Evolutionary conservation across 441 rosid genomes (phyloP).

Genomic region (Erodium trifolium): DNA sequence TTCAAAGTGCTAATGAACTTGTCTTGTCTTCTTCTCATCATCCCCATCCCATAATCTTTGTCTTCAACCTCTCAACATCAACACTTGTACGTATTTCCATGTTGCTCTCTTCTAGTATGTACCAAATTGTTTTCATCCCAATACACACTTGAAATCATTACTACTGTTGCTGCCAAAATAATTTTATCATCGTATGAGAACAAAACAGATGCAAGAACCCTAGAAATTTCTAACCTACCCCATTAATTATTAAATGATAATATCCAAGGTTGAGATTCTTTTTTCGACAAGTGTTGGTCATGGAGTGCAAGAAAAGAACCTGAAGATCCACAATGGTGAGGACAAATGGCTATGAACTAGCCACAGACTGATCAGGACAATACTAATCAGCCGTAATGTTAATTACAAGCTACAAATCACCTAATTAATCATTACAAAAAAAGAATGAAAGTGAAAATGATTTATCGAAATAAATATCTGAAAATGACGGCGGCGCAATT

Average conservation of each 20-base stretch:
- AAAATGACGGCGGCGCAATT: background rate
- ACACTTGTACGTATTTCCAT: too few species aligned
- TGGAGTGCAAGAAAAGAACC: background rate
- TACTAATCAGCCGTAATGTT: too few species aligned
- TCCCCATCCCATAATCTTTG: background rate
- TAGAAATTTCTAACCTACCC: background rate
- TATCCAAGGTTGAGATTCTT: background rate
- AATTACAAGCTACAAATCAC: too few species aligned
- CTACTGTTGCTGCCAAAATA: background rate
- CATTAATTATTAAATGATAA: background rate
- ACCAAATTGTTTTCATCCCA: background rate
- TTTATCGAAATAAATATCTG: background rate
- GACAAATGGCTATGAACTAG: background rate
- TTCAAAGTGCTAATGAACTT: background rate
- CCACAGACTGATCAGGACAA: background rate
- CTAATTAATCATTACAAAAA: too few species aligned
- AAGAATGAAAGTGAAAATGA: too few species aligned
- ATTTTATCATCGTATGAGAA: background rate
- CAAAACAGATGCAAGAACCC: background rate
- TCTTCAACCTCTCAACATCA: background rate
- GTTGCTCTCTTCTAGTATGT: too few species aligned
- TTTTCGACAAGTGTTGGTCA: background rate
- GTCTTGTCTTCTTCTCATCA: background rate
- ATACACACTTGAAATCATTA: too few species aligned
- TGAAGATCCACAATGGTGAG: background rate